Evolutionary conservation across 2,329 filamentous ascomycete species (phyloP).

Genomic region (Exutisphaerella laricina): DNA sequence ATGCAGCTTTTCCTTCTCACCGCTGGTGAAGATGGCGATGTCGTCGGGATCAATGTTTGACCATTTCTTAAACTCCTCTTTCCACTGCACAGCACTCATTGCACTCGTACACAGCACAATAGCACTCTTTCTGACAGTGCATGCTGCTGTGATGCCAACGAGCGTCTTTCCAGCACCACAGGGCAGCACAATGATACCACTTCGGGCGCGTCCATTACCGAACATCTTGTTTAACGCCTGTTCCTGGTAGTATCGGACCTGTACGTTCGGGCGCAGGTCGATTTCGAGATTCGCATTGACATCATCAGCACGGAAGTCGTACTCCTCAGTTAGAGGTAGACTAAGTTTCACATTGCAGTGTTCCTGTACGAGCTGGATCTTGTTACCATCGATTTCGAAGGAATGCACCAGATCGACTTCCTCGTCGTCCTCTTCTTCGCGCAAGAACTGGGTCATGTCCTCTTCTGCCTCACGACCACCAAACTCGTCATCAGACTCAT

Average conservation of each 20-base stretch:
- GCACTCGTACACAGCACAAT: constrained; percentile 95
- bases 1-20: constrained; percentile 79
- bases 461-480: constrained; percentile 40
- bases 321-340: constrained; percentile 88
- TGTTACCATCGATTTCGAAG: constrained; percentile 79
- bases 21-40: constrained; percentile 90
- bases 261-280: constrained; percentile 79
- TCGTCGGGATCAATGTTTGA: constrained; percentile 95
- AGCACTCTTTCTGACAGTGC: constrained; percentile 93
- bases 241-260: constrained; percentile 93
- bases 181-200: constrained; percentile 92
- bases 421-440: constrained; percentile 68
- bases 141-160: constrained; percentile 96
- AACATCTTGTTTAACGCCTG: constrained; percentile 99
- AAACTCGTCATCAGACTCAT: constrained; percentile 52
- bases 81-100: constrained; percentile 97
- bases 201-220: constrained; percentile 93
- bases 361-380: constrained; percentile 82
- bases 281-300: constrained; percentile 89
- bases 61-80: constrained; percentile 95
- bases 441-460: constrained; percentile 63
- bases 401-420: constrained; percentile 83
- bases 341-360: constrained; percentile 74
- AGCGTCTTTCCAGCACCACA: constrained; percentile 96
- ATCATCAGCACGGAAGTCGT: constrained; percentile 90